Base-by-base conservation (phyloP, 2,329 filamentous ascomycete species). In the Claviceps citrina region DNA sequence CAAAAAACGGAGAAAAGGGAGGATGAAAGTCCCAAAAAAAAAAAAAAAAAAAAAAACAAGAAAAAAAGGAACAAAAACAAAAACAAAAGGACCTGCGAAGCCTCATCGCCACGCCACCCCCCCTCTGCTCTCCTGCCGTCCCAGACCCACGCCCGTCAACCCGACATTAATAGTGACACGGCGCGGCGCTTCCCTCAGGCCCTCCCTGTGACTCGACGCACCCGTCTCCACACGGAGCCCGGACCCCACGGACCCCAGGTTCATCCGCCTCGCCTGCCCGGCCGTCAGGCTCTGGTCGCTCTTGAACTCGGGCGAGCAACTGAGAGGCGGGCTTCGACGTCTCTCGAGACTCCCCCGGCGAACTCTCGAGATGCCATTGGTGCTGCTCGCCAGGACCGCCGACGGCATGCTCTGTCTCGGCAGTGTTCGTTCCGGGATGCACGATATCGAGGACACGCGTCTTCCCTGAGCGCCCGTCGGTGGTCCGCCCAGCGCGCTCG, bases 211-310 rank as follows among this genome's bases (percentile, higher is more conserved):
- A 22, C 53, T 55, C 36, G 50, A 47, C 13, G 48, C 47, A 9
- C 43, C 33, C 1, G 42, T 49, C 28, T 60, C 59, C 4, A 51
- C 26, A 10, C 56, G 53, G 43, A 65, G 47, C 44, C 59, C 64
- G 8, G 32, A 34, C 20, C 12, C 62, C 62, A 24, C n/a, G n/a
- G 31, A 22, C 27, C 65, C 63, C 42, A 75, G 54, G 47, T 73
- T 70, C 71, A 76, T 75, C 34, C 72, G 63, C 39, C 72, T 57
- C 18, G 71, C 72, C 50, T 76, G 71, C 2, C 70, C 70, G 1
- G 67, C 58, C 9, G 70, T 74, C 45, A 76, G 61, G 3, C 57
- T 53, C 43, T 59, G 56, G 19, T 62, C 56, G 13, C 52, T 44
- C 38, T 53, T 58, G 40, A 48, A 49, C 18, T 68, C 63, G 2